Evolutionary conservation across 495 filamentous ascomycete species (phyloP), one percentile per base, ranked within the genome.

Genomic region (Xylona heveae): DNA sequence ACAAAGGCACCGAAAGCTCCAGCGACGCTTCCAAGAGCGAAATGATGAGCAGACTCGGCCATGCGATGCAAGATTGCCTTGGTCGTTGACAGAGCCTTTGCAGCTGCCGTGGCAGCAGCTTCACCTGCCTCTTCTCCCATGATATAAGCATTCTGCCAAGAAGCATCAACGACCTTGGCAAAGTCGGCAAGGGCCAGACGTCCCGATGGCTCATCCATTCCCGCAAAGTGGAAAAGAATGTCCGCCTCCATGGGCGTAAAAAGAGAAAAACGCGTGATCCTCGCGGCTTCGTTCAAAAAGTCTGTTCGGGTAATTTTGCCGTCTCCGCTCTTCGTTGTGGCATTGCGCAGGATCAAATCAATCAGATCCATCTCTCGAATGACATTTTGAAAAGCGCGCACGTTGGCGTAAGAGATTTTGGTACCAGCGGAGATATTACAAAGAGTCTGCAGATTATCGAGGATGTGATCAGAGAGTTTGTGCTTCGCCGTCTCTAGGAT

Each of bases 231-330:
- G 62, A 97, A 97, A 12, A 97, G 65, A 41, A 97, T 95, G 49
- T 95, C 88, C 2, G 90, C 88, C 51, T 97, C 88, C 85, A 97
- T 93, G 1, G 88, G 88, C 0, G 88, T 94, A 54, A 93, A 93
- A 0, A 88, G 62, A 3, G 82, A 82, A 55, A 93, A 97, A 14
- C 90, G 71, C 16, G 83, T 88, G 43, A 83, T 69, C 24, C 71
- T 71, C 15, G 85, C 72, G 13, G 88, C 88, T 53, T 93, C 83
- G 54, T 93, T 91, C 28, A 97, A 56, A 54, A 97, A 97, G 42
- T 95, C 88, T 12, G 80, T 67, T 19, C 80, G 67, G 4, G 85
- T 92, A 46, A 97, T 94, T 55, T 78, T 92, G 33, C 82, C 83
- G 43, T 97, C 88, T 5, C 51, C 42, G 45, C 77, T 85, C 54